Evolutionary conservation across 768 basidiomycete species (phyloP).

Genomic region (Macrolepiota fuliginosa): DNA sequence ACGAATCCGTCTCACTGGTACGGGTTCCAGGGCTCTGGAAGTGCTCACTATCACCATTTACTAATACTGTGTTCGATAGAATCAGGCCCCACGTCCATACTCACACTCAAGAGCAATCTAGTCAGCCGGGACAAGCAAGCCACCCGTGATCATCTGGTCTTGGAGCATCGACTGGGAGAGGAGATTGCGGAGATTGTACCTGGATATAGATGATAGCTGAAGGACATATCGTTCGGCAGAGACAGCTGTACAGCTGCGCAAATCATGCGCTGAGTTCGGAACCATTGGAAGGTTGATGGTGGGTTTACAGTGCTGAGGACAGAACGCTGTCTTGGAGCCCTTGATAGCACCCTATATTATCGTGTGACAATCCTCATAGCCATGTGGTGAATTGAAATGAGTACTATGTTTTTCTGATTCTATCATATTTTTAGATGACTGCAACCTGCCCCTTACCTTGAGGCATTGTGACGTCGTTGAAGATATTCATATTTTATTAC

Average conservation of each 20-base stretch:
- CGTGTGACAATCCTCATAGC: background rate
- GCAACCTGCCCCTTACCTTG: background rate
- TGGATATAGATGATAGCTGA: background rate
- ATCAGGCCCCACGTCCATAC: background rate
- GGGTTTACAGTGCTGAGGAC: background rate
- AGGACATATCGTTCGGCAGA: background rate
- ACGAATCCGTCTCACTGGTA: background rate
- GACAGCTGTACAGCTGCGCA: background rate
- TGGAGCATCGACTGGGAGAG: background rate
- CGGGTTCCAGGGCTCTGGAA: background rate
- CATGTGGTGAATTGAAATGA: background rate
- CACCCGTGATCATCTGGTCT: background rate
- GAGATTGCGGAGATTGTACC: constrained; percentile 3
- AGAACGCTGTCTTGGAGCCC: background rate
- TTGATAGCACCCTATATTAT: background rate
- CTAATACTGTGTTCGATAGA: background rate
- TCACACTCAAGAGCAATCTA: background rate
- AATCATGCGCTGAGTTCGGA: background rate
- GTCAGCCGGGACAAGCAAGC: background rate
- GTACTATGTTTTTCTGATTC: background rate
- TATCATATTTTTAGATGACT: background rate
- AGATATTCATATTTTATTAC: background rate
- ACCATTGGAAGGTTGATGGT: background rate
- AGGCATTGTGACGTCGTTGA: background rate
- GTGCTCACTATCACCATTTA: background rate